Evolutionary conservation across 768 basidiomycete genomes (phyloP), one percentile per base, ranked within the genome.

Genomic region (Lentinula raphanica): DNA sequence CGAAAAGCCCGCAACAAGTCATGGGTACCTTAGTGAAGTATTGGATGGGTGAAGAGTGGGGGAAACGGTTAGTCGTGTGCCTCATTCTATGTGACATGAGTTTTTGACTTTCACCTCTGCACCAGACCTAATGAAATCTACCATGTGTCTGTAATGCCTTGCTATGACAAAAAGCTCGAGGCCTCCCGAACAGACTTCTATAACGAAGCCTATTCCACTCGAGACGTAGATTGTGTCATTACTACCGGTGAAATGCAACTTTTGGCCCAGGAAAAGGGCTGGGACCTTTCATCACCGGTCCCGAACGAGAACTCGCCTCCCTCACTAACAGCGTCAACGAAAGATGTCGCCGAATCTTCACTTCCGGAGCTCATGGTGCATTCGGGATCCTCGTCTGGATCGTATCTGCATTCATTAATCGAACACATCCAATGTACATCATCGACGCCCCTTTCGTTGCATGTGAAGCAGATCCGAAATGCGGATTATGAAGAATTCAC

Each of bases 131-230:
- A 91, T 65, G 79, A 92, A 64, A 83, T 99, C 45, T 99, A 98
- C 68, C 97, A 99, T 66, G 94, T 98, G 54, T 82, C 93, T 0
- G 94, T 98, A 51, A 98, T 98, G 95, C 96, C 97, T 0, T 99
- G 97, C 72, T 98, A 98, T 72, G 97, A 99, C 80, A 98, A 98
- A 75, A 99, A 99, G 68, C 85, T 99, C 15, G 97, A 99, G 72
- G 97, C 97, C 0, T 98, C 95, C 8, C 82, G 97, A 27, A 83
- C 86, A 48, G 95, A 99, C 67, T 99, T 98, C 68, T 93, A 92
- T 68, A 85, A 87, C 60, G 86, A 88, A 7, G 63, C 82, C 1
- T 88, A 92, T 71, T 78, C 87, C 38, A 94, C 93, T 9, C 79
- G 95, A 56, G 96, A 98, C 64, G 92, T 98, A 45, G 97, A 98